Evolutionary conservation across 495 filamentous ascomycete genomes (phyloP).

Genomic region (Hypoxylon fuscum): DNA sequence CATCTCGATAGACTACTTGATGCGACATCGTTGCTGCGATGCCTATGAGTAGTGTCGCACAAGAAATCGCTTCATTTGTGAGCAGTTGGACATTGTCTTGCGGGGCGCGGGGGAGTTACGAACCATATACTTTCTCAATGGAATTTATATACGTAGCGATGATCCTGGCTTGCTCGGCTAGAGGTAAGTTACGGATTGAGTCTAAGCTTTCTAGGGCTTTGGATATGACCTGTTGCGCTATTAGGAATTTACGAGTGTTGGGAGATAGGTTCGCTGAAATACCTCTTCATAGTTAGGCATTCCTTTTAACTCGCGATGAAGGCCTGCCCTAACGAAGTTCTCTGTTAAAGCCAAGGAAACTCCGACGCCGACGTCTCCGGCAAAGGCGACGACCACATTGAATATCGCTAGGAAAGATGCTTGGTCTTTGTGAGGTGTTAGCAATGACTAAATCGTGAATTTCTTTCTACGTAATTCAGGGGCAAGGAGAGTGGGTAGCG

Average conservation of each 20-base stretch:
- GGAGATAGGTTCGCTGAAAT: neutral
- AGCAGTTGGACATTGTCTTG: neutral
- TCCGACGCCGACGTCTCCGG: slow-evolving; percentile 7
- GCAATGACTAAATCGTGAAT: neutral
- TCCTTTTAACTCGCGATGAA: neutral
- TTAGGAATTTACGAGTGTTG: neutral
- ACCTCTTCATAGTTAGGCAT: slow-evolving; percentile 7
- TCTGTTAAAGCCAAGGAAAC: slow-evolving; percentile 1
- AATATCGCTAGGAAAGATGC: slow-evolving; percentile 2
- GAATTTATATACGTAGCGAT: neutral
- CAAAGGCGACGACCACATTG: slow-evolving; percentile 9
- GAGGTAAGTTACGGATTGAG: neutral
- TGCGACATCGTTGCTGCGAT: slow-evolving; percentile 7
- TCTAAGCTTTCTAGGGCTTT: slow-evolving; percentile 8
- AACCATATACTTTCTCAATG: slow-evolving; percentile 10
- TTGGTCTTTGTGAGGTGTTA: slow-evolving; percentile 4
- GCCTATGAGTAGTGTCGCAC: slow-evolving; percentile 2
- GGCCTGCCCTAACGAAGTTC: slow-evolving; percentile 3
- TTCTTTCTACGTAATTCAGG: neutral
- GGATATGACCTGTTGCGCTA: neutral
- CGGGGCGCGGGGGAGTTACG: neutral
- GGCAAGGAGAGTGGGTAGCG: no score
- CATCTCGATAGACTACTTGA: neutral
- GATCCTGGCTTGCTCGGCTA: slow-evolving; percentile 4
- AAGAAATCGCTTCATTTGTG: slow-evolving; percentile 3